Conservation (phyloP, 805 yeast genomes). For the Yarrowia osloensis region DNA sequence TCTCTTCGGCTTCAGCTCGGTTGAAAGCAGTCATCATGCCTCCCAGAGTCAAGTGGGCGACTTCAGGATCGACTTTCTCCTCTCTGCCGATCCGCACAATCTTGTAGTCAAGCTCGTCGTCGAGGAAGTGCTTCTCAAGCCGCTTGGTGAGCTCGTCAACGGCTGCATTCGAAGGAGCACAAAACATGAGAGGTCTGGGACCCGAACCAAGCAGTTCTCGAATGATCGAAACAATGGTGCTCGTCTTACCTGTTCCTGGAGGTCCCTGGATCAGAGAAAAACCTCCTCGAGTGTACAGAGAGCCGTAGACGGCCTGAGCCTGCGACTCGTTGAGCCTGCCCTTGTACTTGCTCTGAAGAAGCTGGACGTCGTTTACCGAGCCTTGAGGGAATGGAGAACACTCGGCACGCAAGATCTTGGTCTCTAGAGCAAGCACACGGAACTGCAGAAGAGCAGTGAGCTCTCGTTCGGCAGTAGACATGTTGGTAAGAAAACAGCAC, state of each 20-base stretch:
- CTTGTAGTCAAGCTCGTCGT: not conserved
- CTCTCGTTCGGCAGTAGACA: not conserved
- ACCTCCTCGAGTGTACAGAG: not conserved
- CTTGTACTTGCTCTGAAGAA: not conserved
- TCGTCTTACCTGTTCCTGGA: slow-evolving; percentile 8
- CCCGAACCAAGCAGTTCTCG: not conserved
- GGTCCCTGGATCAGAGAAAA: not conserved
- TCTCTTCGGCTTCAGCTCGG: not conserved
- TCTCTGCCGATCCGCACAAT: not conserved
- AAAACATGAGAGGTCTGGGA: not conserved
- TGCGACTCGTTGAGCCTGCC: not conserved
- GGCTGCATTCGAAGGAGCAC: slow-evolving; percentile 1
- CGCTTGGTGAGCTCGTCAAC: slow-evolving; percentile 9
- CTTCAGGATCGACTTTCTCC: not conserved
- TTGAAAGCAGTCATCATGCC: not conserved
- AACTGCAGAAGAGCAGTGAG: not conserved
- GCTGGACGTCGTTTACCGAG: not conserved
- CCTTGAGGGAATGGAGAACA: not conserved
- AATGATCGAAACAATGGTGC: not conserved
- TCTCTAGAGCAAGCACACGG: not conserved
- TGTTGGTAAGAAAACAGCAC: not conserved
- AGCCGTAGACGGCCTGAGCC: not conserved
- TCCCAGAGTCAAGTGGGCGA: not conserved
- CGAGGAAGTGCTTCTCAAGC: not conserved
- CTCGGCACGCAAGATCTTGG: not conserved